Percentiles rank a stretch among this genome's conserved stretches.
phyloP scores from a whole-genome alignment of 805 yeast genomes.

The Spencermartinsiella europaea region DNA sequence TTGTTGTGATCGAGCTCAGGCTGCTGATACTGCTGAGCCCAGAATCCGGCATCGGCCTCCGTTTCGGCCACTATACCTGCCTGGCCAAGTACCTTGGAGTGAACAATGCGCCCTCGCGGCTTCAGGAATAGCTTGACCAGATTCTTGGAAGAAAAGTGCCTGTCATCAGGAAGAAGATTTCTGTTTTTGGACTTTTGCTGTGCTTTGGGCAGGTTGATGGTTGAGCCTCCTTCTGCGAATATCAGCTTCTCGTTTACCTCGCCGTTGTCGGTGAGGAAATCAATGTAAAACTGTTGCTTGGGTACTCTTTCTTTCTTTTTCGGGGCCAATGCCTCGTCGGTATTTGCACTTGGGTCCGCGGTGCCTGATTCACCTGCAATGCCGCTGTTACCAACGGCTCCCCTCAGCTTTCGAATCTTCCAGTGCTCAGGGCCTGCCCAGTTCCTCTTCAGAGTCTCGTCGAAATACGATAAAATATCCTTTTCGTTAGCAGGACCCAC shows the following conservation, averaged over 20 bases:
- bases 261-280: constrained; percentile 38
- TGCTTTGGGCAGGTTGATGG: constrained; percentile 40
- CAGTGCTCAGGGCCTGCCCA: constrained; percentile 96
- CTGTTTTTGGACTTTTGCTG: constrained; percentile 39
- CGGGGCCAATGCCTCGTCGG: constrained; percentile 1
- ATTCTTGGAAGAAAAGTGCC: constrained; percentile 62
- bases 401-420: constrained; percentile 64
- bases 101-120: constrained; percentile 38
- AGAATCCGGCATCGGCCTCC: constrained; percentile 58
- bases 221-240: constrained; percentile 37
- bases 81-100: not conserved
- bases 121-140: constrained; percentile 65
- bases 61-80: constrained; percentile 19
- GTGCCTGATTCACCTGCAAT: not conserved
- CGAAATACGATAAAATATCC: constrained; percentile 77
- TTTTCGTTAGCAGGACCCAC: constrained; percentile 26
- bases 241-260: constrained; percentile 37
- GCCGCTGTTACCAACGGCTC: not conserved
- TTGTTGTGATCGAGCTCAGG: constrained; percentile 26
- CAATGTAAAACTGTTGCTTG: constrained; percentile 37
- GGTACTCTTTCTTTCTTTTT: constrained; percentile 7
- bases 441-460: constrained; percentile 57
- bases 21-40: constrained; percentile 56
- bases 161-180: constrained; percentile 65
- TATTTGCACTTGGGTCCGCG: not conserved